A percentile compares a stretch with the other conserved stretches of the same genome.
phyloP scores from a whole-genome alignment of 768 basidiomycete species.

The Trametes coccinea region DNA sequence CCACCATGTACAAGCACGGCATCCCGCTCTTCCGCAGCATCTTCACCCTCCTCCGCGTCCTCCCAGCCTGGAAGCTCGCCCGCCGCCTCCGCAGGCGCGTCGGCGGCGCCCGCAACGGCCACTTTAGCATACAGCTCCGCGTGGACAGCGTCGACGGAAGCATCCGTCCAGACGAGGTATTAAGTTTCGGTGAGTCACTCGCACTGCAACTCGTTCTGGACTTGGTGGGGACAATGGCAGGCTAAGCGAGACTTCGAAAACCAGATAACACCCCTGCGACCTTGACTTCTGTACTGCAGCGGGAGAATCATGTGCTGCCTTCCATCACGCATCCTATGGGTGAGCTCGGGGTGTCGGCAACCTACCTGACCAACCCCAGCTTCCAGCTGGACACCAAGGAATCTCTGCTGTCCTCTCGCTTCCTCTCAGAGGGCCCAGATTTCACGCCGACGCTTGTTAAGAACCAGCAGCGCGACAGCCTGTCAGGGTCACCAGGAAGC shows the following conservation, averaged over 20 bases:
- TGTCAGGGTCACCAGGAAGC: slow-evolving; percentile 44
- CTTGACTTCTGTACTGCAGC: slow-evolving; percentile 44
- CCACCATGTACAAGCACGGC: slow-evolving; percentile 83
- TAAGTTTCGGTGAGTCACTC: slow-evolving; percentile 43
- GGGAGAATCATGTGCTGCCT: slow-evolving; percentile 60
- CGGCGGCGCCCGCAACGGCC: slow-evolving; percentile 42
- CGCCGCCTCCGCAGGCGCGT: slow-evolving; percentile 54
- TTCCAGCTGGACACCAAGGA: slow-evolving; percentile 80
- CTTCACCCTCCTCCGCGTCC: slow-evolving; percentile 68
- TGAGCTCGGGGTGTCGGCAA: slow-evolving; percentile 57
- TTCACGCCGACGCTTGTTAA: slow-evolving; percentile 74
- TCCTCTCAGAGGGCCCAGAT: slow-evolving; percentile 63
- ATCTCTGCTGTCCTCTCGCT: slow-evolving; percentile 70
- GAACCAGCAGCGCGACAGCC: slow-evolving; percentile 60
- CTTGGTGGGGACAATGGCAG: not conserved
- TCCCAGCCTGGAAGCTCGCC: slow-evolving; percentile 76
- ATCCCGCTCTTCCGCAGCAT: slow-evolving; percentile 81
- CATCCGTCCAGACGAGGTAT: slow-evolving; percentile 29
- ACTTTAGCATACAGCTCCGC: slow-evolving; percentile 50
- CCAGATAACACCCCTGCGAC: slow-evolving; percentile 43
- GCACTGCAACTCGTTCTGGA: not conserved
- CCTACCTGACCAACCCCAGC: slow-evolving; percentile 64
- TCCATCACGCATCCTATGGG: slow-evolving; percentile 70
- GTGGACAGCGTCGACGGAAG: slow-evolving; percentile 39
- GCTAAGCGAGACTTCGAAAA: slow-evolving; percentile 21